A percentile compares a stretch with the other conserved stretches of the same genome.
Conservation (phyloP, 345 rosid genomes). For the Schrenkiella parvula region DNA sequence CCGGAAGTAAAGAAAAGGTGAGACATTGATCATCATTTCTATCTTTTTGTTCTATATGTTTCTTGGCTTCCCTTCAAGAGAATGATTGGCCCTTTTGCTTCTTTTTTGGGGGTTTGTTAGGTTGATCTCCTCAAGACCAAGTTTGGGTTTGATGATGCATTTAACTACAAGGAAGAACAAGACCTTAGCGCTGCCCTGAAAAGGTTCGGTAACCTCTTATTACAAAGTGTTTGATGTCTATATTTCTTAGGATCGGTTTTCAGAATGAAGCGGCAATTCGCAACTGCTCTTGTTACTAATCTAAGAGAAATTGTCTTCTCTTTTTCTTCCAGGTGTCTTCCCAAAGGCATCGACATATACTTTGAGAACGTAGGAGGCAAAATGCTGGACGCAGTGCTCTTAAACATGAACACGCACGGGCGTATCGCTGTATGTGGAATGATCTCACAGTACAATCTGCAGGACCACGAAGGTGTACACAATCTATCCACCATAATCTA, state of each 20-base stretch:
- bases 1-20: conserved; percentile 50
- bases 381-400: conserved; percentile 53
- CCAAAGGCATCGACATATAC: conserved; percentile 53
- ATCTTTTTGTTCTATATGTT: not conserved
- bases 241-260: not conserved
- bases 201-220: conserved; percentile 37
- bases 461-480: conserved; percentile 36
- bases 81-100: not conserved
- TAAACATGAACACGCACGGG: conserved; percentile 43
- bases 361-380: conserved; percentile 52
- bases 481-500: conserved; percentile 23
- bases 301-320: not conserved
- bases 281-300: too few species aligned
- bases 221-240: not conserved
- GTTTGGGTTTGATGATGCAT: conserved; percentile 70
- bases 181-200: conserved; percentile 51
- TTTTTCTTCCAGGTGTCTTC: conserved; percentile 12
- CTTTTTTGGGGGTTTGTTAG: conserved; percentile 15
- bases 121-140: conserved; percentile 58
- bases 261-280: not conserved
- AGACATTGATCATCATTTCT: not conserved
- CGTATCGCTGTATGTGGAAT: conserved; percentile 48
- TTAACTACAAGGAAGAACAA: conserved; percentile 67
- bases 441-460: conserved; percentile 56
- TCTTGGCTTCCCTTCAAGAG: not conserved